phyloP scores from a whole-genome alignment of 2,329 filamentous ascomycete species.

The Pseudocercospora fijiensis region DNA sequence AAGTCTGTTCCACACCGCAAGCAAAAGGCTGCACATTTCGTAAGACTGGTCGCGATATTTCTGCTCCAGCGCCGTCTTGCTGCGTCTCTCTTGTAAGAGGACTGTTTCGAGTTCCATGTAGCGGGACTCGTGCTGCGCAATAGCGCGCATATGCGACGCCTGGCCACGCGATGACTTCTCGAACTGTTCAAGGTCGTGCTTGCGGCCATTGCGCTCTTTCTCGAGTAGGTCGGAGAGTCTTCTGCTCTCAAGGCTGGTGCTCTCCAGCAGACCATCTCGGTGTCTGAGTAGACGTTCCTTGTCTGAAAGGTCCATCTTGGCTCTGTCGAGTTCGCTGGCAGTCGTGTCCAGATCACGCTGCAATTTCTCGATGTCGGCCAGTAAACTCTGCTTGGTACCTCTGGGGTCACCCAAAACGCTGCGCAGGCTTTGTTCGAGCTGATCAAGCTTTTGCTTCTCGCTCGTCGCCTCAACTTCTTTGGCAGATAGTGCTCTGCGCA shows the following conservation, averaged over 20 bases:
- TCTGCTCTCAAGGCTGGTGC: slow-evolving; percentile 79
- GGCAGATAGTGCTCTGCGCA: slow-evolving; percentile 78
- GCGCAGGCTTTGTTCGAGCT: slow-evolving; percentile 84
- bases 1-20: slow-evolving; percentile 86
- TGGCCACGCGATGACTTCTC: slow-evolving; percentile 87
- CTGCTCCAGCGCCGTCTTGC: slow-evolving; percentile 71
- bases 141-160: slow-evolving; percentile 79
- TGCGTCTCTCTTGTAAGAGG: slow-evolving; percentile 73
- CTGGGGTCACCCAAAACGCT: slow-evolving; percentile 84
- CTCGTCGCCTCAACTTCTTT: slow-evolving; percentile 85
- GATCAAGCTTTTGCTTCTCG: slow-evolving; percentile 87
- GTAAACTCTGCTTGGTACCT: slow-evolving; percentile 78
- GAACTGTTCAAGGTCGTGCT: slow-evolving; percentile 81
- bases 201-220: slow-evolving; percentile 80
- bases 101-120: slow-evolving; percentile 83
- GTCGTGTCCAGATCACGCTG: slow-evolving; percentile 85
- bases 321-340: slow-evolving; percentile 74
- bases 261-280: slow-evolving; percentile 83
- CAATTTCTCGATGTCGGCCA: slow-evolving; percentile 79
- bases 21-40: slow-evolving; percentile 84
- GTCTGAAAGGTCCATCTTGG: slow-evolving; percentile 76
- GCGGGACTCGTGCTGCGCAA: slow-evolving; percentile 78
- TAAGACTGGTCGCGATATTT: slow-evolving; percentile 81
- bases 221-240: slow-evolving; percentile 85
- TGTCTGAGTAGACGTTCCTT: slow-evolving; percentile 89